These are phyloP conservation scores for Solanum hybrid DNA, from an alignment of 305 asterid genomes.

Conservation along the genomic window DNA sequence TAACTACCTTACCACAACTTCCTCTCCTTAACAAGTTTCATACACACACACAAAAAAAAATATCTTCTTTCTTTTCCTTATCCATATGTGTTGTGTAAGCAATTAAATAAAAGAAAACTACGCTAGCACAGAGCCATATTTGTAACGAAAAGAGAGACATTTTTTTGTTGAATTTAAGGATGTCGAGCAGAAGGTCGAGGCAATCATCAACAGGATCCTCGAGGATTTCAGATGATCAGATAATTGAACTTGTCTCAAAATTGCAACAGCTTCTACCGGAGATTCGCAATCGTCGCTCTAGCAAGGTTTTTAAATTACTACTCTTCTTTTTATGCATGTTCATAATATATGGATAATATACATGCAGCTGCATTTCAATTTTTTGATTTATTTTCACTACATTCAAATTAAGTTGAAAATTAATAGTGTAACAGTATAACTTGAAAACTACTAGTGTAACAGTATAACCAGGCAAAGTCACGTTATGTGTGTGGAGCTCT, in stretches of 20 bases:
- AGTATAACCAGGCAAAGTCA: background rate
- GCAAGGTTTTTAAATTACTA: constrained; percentile 36
- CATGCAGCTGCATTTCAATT: background rate
- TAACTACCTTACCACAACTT: constrained; percentile 9
- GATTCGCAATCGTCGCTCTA: constrained; percentile 60
- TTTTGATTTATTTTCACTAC: background rate
- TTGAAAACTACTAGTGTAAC: background rate
- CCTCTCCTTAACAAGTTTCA: background rate
- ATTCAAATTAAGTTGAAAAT: background rate
- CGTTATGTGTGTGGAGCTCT: background rate
- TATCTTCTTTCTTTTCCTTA: constrained; percentile 6
- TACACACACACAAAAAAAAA: background rate
- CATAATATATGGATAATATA: background rate
- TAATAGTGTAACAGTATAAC: background rate
- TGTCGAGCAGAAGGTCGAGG: constrained; percentile 88
- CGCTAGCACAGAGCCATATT: background rate
- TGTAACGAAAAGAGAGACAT: background rate
- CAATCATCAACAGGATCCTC: constrained; percentile 38
- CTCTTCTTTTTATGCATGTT: background rate
- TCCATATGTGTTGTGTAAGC: background rate
- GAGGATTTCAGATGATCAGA: constrained; percentile 73
- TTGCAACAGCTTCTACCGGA: constrained; percentile 85
- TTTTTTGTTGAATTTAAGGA: constrained; percentile 14
- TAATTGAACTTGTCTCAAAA: constrained; percentile 72
- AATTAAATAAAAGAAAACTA: background rate